Percentiles rank a stretch among this genome's conserved stretches.
These are phyloP conservation scores for Phanerochaete sordida DNA, from an alignment of 768 basidiomycete species.

Conservation along the genomic window DNA sequence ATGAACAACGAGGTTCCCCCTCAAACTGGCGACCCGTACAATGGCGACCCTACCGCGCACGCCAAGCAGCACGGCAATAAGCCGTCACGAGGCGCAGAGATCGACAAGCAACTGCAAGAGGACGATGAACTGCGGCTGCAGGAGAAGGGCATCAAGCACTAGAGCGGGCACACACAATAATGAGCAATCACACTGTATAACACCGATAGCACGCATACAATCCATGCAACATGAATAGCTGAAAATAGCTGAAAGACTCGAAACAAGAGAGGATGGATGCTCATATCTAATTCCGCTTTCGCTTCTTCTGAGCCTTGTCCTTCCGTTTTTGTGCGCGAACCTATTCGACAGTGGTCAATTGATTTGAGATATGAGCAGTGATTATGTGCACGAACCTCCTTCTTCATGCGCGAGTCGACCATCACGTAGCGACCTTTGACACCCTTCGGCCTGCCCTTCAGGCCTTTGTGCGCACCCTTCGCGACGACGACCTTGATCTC, in stretches of 20 bases:
- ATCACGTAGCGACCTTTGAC: conserved; percentile 94
- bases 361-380: conserved; percentile 7
- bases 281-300: conserved; percentile 40
- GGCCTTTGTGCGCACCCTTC: conserved; percentile 81
- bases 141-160: conserved; percentile 34
- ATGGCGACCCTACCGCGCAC: conserved; percentile 42
- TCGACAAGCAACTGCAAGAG: conserved; percentile 52
- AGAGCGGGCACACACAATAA: neutral
- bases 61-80: conserved; percentile 53
- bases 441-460: conserved; percentile 92
- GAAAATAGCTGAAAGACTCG: neutral
- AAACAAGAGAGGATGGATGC: neutral
- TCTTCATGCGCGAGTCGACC: conserved; percentile 92
- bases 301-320: conserved; percentile 70
- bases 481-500: conserved; percentile 89
- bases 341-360: conserved; percentile 34
- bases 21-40: neutral
- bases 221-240: neutral
- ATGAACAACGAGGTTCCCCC: conserved; percentile 10
- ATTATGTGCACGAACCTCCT: conserved; percentile 58
- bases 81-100: conserved; percentile 53
- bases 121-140: conserved; percentile 48
- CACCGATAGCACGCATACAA: neutral
- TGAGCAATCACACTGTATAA: conserved; percentile 1
- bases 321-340: conserved; percentile 78